Evolutionary conservation across 108 stramenopile species (phyloP), one percentile per base, ranked within the genome.

Genomic region (Conticribra weissflogii): DNA sequence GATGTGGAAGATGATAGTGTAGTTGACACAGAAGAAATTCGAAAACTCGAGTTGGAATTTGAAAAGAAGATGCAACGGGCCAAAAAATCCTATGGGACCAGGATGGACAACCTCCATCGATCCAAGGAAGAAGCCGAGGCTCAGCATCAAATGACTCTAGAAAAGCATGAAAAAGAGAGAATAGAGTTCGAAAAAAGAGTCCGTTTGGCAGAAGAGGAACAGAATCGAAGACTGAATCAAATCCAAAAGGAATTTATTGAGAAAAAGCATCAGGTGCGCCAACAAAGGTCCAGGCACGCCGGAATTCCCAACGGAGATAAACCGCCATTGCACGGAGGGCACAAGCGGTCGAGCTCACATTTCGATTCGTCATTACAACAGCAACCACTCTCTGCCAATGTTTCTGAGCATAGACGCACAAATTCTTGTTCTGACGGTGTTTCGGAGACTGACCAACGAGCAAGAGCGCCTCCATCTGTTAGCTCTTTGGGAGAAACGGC

Each of bases 21-120:
- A 30, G 64, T 60, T 15, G 61, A 79, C 33, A 55, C 68, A 8
- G 91, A 85, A 59, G 86, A 92, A 71, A 66, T 95, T 30, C 66
- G 86, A 27, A 80, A 79, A 63, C 69, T 95, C 0, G 88, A 92
- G 24, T 68, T 83, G 55, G 91, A 95, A 63, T 88, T 86, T 63
- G 78, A 89, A 62, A 92, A 90, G 81, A 89, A 85, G 53, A 32
- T 91, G 65, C 86, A 79, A 63, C 76, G 91, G 23, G 90, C 91
- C 9, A 83, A 89, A 77, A 91, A 89, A 74, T 90, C 89, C 0
- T 95, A 86, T 59, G 83, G 85, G 44, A 89, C 70, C 47, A 79
- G 94, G 41, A 95, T 95, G 94, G 91, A 92, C 68, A 95, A 85
- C 62, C 82, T 95, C 2, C 85, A 89, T 55, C 77, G 91, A 24